Conservation (phyloP, 2,329 filamentous ascomycete species). For the Coniella lustricola region DNA sequence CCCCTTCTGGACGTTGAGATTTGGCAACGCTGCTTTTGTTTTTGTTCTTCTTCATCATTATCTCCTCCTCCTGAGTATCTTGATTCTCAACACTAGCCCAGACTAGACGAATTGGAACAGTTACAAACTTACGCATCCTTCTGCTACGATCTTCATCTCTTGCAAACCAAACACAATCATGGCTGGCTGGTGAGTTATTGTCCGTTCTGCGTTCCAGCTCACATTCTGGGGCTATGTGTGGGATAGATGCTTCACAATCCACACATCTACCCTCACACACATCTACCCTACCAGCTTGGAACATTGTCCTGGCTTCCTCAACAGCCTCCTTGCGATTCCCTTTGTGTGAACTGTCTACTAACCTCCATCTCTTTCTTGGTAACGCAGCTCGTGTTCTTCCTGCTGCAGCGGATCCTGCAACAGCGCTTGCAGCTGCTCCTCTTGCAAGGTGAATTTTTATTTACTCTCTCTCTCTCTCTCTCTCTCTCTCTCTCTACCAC, state of each 20-base stretch:
- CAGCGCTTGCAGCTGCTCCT: conserved; percentile 10
- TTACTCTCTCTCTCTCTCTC: neutral
- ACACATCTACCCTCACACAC: too few species aligned
- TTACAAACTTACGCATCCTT: neutral
- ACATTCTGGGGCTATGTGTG: too few species aligned
- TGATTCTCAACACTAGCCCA: neutral
- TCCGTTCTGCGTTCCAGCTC: neutral
- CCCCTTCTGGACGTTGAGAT: too few species aligned
- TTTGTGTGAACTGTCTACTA: neutral
- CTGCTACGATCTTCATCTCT: neutral
- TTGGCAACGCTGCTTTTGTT: too few species aligned
- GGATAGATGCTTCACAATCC: too few species aligned
- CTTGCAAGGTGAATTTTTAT: conserved; percentile 12
- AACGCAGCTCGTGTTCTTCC: conserved; percentile 8
- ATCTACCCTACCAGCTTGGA: too few species aligned
- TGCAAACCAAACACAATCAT: neutral
- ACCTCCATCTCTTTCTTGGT: conserved; percentile 1
- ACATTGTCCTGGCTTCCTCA: too few species aligned
- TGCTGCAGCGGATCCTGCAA: conserved; percentile 15
- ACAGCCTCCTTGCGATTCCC: too few species aligned
- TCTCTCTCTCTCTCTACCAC: neutral
- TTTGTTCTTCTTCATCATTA: too few species aligned
- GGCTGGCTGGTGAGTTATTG: neutral
- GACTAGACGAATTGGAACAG: neutral
- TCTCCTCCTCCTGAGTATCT: too few species aligned